These are phyloP conservation scores for Fusarium agapanthi DNA, from an alignment of 2,329 filamentous ascomycete species.

Conservation along the genomic window DNA sequence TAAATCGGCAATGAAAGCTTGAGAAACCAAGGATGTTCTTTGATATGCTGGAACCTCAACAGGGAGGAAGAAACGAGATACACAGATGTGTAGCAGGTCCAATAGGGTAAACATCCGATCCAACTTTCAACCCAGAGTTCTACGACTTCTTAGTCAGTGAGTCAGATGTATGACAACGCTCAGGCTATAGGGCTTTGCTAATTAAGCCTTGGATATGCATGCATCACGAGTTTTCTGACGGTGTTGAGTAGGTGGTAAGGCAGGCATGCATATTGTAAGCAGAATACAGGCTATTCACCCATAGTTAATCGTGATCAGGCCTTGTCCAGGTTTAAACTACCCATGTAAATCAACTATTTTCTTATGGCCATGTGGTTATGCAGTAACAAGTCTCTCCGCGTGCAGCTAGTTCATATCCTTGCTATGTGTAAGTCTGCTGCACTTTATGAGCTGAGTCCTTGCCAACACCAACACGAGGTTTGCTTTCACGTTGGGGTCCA, in stretches of 20 bases:
- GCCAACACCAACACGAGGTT: background rate
- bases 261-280: background rate
- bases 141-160: background rate
- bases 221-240: constrained; percentile 4
- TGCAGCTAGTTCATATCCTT: constrained; percentile 2
- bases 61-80: background rate
- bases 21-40: background rate
- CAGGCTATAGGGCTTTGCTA: background rate
- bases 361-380: background rate
- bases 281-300: background rate
- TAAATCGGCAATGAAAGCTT: background rate
- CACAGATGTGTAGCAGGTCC: background rate
- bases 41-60: background rate
- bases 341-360: background rate
- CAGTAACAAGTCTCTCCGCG: background rate
- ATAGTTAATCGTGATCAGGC: background rate
- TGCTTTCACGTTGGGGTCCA: background rate
- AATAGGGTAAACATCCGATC: background rate
- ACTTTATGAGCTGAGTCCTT: background rate
- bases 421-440: background rate
- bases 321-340: background rate
- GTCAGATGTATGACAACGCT: background rate
- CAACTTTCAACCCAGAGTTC: background rate
- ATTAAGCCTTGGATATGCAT: background rate
- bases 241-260: background rate